phyloP scores from a whole-genome alignment of 305 asterid genomes.

The Fraxinus baroniana region DNA sequence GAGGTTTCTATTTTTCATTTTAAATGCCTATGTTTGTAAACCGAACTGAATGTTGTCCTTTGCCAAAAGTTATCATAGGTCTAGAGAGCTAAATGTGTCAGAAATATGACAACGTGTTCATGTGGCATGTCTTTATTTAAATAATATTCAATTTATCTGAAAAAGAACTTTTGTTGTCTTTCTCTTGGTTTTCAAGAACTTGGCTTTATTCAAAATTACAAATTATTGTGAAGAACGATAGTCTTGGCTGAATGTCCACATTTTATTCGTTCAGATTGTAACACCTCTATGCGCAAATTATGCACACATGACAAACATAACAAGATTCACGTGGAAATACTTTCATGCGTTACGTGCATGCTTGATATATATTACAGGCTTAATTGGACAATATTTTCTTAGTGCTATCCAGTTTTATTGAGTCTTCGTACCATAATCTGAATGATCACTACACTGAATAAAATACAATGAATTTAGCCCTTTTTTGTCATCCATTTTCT shows the following conservation, averaged over 20 bases:
- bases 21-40: background rate
- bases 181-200: background rate
- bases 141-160: background rate
- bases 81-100: background rate
- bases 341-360: background rate
- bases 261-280: background rate
- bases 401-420: background rate
- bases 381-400: background rate
- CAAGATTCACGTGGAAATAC: background rate
- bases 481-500: no score
- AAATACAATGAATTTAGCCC: background rate
- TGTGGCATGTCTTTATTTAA: background rate
- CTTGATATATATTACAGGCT: background rate
- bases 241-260: background rate
- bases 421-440: background rate
- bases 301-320: background rate
- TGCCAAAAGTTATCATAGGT: background rate
- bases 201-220: background rate
- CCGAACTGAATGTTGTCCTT: background rate
- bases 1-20: background rate
- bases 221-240: background rate
- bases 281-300: slow-evolving; percentile 8
- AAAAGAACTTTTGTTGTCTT: background rate
- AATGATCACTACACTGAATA: background rate
- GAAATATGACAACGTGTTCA: background rate